Base-by-base conservation (phyloP, 2,329 filamentous ascomycete species). In the Talaromyces amestolkiae region DNA sequence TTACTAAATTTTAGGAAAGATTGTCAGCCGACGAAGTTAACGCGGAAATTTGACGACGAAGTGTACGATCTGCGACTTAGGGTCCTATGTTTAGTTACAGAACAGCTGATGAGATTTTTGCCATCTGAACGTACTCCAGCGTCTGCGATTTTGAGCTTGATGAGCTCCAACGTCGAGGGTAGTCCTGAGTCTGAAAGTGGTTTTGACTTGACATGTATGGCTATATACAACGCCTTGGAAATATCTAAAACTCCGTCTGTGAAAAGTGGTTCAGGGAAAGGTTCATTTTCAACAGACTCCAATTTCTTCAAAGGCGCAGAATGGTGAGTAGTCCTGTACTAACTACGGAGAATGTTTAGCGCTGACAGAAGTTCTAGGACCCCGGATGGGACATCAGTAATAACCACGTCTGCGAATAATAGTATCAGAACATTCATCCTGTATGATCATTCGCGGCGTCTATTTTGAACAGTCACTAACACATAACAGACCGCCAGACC, bases 381-480 rank as follows among this genome's bases (percentile, higher is more conserved):
- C 8, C 77, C 84, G 17, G 86, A 89, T 72, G 86, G 86, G 7
- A 87, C 84, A 1, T 83, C 81, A 24, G 72, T 89, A 27, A 72
- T 89, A 65, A 84, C 85, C 2, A 81, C 82, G 47, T 84, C 80
- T 65, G 81, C 79, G 22, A 81, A 85, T 68, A 78, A 84, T 61
- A 73, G 77, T 65, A 77, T 85, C n/a, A 79, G 83, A 69, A 83
- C 82, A 0, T 86, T 84, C 70, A 78, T 87, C 7, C 71, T 88
- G 76, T 86, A 75, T 72, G 77, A 72, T 6, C 31, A 37, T 45
- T 19, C 8, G 8, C 6, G 3, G 9, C n/a, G 9, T 37, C 19
- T 17, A 27, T 31, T 15, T 31, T 27, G 3, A 1, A 17, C 47
- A 22, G 31, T 54, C 51, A 15, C 33, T 37, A 33, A 17, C 27